Percentiles rank a stretch among this genome's conserved stretches.
Evolutionary conservation across 2,329 filamentous ascomycete species (phyloP).

Genomic region (Venturia nashicola): DNA sequence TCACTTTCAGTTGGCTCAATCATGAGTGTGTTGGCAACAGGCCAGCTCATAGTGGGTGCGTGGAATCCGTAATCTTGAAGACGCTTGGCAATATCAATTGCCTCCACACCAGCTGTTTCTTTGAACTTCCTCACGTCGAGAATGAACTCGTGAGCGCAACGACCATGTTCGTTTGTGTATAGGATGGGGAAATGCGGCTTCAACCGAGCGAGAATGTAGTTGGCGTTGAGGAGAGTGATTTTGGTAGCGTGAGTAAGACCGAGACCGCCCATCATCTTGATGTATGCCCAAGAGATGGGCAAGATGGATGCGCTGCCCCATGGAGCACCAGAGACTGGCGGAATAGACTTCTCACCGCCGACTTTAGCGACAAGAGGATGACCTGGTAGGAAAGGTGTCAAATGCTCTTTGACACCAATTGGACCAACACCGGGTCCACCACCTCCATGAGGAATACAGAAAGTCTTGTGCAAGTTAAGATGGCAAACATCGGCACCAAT

Average conservation of each 20-base stretch:
- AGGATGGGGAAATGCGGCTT: conserved; percentile 78
- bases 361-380: conserved; percentile 47
- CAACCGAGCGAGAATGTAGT: conserved; percentile 86
- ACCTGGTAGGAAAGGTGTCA: conserved; percentile 63
- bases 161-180: conserved; percentile 81
- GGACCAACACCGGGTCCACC: conserved; percentile 89
- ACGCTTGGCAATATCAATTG: conserved; percentile 90
- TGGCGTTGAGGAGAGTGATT: conserved; percentile 88
- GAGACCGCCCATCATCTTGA: conserved; percentile 77
- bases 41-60: conserved; percentile 94
- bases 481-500: conserved; percentile 96
- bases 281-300: conserved; percentile 91
- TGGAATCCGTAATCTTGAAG: conserved; percentile 97
- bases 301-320: conserved; percentile 86
- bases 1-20: conserved; percentile 95
- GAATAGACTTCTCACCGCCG: conserved; percentile 45
- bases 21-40: conserved; percentile 91
- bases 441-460: conserved; percentile 94
- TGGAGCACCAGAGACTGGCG: conserved; percentile 67
- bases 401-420: conserved; percentile 78
- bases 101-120: conserved; percentile 71
- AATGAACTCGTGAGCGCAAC: conserved; percentile 96
- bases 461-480: conserved; percentile 96
- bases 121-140: conserved; percentile 79
- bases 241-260: conserved; percentile 84